phyloP scores from a whole-genome alignment of 805 yeast genomes.

The Kockiozyma suomiensis region DNA sequence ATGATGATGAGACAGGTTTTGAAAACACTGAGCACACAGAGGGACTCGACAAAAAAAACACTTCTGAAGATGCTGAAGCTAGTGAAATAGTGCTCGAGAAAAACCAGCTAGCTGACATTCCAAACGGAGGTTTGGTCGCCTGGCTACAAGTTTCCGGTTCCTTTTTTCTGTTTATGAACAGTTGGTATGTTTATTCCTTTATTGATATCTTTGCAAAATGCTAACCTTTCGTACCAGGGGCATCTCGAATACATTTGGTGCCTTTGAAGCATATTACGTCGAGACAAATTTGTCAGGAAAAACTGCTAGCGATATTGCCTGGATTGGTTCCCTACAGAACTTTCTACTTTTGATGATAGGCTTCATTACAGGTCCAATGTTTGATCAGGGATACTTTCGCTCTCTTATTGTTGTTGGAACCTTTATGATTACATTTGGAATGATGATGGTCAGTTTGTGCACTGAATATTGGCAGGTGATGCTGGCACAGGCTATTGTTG shows the following conservation, averaged over 20 bases:
- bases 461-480: slow-evolving; percentile 54
- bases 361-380: slow-evolving; percentile 39
- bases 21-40: too few species aligned
- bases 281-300: slow-evolving; percentile 28
- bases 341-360: slow-evolving; percentile 37
- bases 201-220: neutral
- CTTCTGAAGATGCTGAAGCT: slow-evolving; percentile 48
- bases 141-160: slow-evolving; percentile 29
- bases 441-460: slow-evolving; percentile 45
- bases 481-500: slow-evolving; percentile 55
- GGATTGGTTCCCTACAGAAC: slow-evolving; percentile 43
- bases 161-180: slow-evolving; percentile 15
- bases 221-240: slow-evolving; percentile 45
- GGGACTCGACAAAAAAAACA: too few species aligned
- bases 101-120: slow-evolving; percentile 13
- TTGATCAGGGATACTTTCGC: slow-evolving; percentile 40
- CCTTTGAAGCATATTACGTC: slow-evolving; percentile 39
- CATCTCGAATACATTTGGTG: slow-evolving; percentile 40
- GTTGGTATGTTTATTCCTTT: slow-evolving; percentile 11
- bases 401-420: slow-evolving; percentile 34
- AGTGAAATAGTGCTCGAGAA: too few species aligned
- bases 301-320: slow-evolving; percentile 40
- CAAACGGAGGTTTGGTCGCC: slow-evolving; percentile 24
- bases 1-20: too few species aligned
- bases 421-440: slow-evolving; percentile 35